Conservation (phyloP, 2,329 filamentous ascomycete species). For the Penicillium vulpinum region DNA sequence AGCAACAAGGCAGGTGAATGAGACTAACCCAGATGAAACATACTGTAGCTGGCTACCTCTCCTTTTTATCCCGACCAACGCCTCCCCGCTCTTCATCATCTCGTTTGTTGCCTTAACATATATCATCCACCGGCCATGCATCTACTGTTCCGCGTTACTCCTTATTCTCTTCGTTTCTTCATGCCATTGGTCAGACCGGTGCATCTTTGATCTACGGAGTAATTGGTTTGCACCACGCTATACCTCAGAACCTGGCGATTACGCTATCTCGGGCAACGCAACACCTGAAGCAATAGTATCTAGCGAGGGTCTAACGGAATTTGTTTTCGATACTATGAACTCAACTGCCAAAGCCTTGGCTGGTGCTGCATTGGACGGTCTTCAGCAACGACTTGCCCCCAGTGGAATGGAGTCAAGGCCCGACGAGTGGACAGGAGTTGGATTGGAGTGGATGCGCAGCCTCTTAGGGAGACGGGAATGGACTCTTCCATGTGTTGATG, state of each 20-base stretch:
- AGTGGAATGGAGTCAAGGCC: constrained; percentile 41
- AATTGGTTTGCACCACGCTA: constrained; percentile 91
- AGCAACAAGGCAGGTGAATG: not conserved
- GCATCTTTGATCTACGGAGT: constrained; percentile 87
- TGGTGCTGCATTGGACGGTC: constrained; percentile 65
- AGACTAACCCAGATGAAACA: not conserved
- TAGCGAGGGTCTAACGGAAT: constrained; percentile 37
- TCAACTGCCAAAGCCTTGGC: constrained; percentile 69
- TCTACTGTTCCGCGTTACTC: constrained; percentile 96
- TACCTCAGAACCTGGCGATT: constrained; percentile 35
- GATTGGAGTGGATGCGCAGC: constrained; percentile 82
- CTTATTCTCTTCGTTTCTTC: constrained; percentile 91
- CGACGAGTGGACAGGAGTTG: constrained; percentile 72
- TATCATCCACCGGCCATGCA: constrained; percentile 92
- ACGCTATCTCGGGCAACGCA: constrained; percentile 14
- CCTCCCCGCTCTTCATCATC: constrained; percentile 81
- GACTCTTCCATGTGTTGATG: constrained; percentile 86
- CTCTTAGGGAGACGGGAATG: constrained; percentile 81
- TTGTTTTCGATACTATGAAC: constrained; percentile 56
- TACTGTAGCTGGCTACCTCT: constrained; percentile 73
- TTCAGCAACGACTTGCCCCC: constrained; percentile 43
- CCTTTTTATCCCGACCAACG: constrained; percentile 84
- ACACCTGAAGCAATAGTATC: constrained; percentile 25
- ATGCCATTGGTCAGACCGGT: constrained; percentile 84
- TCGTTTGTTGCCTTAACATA: constrained; percentile 91